Percentiles rank a stretch among this genome's conserved stretches.
Evolutionary conservation across 495 filamentous ascomycete genomes (phyloP).

Genomic region (Penicillium ochrochloron): DNA sequence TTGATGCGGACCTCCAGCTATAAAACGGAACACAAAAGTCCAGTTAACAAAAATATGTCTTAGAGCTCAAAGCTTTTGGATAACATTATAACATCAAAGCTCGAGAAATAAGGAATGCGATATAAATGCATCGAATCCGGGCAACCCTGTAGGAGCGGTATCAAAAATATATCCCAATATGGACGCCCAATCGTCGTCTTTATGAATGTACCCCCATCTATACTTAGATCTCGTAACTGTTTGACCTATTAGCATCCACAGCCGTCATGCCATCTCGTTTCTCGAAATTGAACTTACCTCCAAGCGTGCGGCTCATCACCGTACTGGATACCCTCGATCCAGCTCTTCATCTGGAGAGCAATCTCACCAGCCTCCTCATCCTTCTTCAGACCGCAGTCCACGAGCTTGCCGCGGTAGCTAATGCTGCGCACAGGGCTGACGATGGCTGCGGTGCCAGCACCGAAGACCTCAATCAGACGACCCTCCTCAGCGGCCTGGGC

Average conservation of each 20-base stretch:
- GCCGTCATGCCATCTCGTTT: background rate
- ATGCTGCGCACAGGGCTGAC: conserved; percentile 81
- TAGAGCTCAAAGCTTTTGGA: background rate
- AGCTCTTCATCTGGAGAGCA: conserved; percentile 83
- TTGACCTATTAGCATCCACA: conserved; percentile 23
- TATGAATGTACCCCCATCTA: conserved; percentile 6
- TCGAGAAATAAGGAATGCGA: background rate
- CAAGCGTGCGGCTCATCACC: conserved; percentile 88
- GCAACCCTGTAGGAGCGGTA: background rate
- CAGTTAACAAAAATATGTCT: background rate
- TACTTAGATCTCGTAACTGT: conserved; percentile 38
- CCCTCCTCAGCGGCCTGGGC: conserved; percentile 81
- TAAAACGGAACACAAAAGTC: background rate
- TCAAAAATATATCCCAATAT: background rate
- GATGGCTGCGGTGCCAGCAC: conserved; percentile 82
- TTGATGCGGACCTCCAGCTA: background rate
- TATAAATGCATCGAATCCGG: background rate
- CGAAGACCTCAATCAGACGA: conserved; percentile 88
- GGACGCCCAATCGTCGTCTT: background rate
- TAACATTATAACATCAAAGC: background rate
- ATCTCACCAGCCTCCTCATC: conserved; percentile 86
- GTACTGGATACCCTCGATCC: conserved; percentile 95
- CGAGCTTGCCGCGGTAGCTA: conserved; percentile 77
- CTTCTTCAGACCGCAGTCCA: conserved; percentile 77
- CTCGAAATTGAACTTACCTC: conserved; percentile 56